Evolutionary conservation across 208 protist species (phyloP), one percentile per base, ranked within the genome.

Genomic region (Trypanosoma platydactyli): DNA sequence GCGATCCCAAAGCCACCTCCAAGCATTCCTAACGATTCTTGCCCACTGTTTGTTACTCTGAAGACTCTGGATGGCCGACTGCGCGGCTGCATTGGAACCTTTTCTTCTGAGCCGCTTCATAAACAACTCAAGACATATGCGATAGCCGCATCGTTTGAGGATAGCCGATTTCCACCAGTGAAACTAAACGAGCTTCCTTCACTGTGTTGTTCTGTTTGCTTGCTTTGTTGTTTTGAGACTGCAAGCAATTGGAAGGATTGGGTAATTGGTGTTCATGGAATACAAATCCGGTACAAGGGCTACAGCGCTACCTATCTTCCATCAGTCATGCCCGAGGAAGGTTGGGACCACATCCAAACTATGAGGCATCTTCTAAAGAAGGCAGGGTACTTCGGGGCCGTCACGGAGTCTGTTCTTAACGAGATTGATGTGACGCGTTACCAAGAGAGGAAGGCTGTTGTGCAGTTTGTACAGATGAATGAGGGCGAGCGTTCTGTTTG

Each of bases 61-160:
- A 85, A 85, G 18, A 84, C 69, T 40, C 44, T 83, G 20, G 46
- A 73, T 72, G 77, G 81, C n/a, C 52, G 79, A 25, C 76, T 96
- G 58, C 83, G 90, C 48, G 90, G 90, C 24, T 96, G 90, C 72
- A 91, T 96, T 51, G 90, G 90, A 15, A 94, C 80, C 42, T 86
- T 96, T 59, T 24, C 25, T 22, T 67, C 88, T 20, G 65, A 76
- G 22, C 79, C 86, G 38, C 79, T 96, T 15, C 80, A 76, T 71
- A 33, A 84, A 50, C 86, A 94, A 57, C 79, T 96, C 48, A 68
- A 65, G 20, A 76, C 89, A 52, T 85, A 91, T 45, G 90, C 90
- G 0, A 53, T 86, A 25, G 77, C 74, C 18, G 76, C 90, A 6
- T 79, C 90, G 18, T 86, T 91, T 64, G 59, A 94, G 16, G 90